phyloP scores from a whole-genome alignment of 306 rosid species.

The Senna tora region DNA sequence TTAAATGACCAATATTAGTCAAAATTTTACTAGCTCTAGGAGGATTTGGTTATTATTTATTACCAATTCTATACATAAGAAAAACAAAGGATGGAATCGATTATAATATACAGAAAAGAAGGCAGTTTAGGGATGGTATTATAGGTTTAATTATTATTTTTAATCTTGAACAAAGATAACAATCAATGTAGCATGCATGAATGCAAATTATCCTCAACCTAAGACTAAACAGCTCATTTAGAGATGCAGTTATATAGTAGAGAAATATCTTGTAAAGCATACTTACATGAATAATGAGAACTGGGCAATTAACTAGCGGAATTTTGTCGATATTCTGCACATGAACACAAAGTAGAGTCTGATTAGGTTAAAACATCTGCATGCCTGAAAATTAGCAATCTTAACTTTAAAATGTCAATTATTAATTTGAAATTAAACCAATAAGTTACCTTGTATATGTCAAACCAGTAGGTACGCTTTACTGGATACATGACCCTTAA shows the following conservation, averaged over 20 bases:
- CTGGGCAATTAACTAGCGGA: constrained; percentile 78
- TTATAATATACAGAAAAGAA: too few relatives aligned
- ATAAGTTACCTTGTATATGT: constrained; percentile 75
- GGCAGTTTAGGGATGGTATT: too few relatives aligned
- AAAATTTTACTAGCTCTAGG: not conserved
- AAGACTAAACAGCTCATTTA: constrained; percentile 13
- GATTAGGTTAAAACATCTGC: constrained; percentile 22
- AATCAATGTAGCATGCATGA: not conserved
- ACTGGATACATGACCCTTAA: constrained; percentile 89
- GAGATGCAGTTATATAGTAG: constrained; percentile 17
- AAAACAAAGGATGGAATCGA: too few relatives aligned
- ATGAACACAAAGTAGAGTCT: constrained; percentile 27
- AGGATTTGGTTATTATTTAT: not conserved
- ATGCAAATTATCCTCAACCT: constrained; percentile 17
- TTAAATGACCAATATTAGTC: not conserved
- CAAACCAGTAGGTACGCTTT: constrained; percentile 82
- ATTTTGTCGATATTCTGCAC: constrained; percentile 88
- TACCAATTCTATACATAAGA: not conserved
- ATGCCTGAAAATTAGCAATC: constrained; percentile 26
- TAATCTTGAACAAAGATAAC: not conserved
- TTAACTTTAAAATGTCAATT: not conserved
- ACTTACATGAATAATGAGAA: constrained; percentile 88
- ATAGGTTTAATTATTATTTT: too few relatives aligned
- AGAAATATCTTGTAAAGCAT: constrained; percentile 19
- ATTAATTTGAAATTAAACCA: constrained; percentile 18